A percentile compares a stretch with the other conserved stretches of the same genome.
Conservation (phyloP, 2,329 filamentous ascomycete species). For the Calonectria leucothoes region DNA sequence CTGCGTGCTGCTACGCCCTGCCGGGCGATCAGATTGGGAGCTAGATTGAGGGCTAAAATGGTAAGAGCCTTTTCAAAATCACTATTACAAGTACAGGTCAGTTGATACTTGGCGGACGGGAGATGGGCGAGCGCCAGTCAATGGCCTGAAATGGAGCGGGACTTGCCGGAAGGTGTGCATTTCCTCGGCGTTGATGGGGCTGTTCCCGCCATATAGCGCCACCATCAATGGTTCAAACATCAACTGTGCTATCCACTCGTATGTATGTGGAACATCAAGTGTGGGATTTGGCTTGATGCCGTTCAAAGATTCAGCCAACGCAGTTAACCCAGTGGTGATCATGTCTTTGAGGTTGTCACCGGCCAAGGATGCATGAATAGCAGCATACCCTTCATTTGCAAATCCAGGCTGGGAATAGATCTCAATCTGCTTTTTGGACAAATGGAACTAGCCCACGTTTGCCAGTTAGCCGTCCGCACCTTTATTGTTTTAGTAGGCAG, state of each 20-base stretch:
- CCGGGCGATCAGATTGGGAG: background rate
- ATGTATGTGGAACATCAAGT: conserved; percentile 46
- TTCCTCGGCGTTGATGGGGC: conserved; percentile 46
- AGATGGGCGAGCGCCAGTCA: too few relatives aligned
- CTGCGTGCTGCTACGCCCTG: conserved; percentile 4
- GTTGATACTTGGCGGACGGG: background rate
- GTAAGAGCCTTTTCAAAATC: conserved; percentile 12
- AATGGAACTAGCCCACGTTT: conserved; percentile 10
- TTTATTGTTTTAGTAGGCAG: background rate
- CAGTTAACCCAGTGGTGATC: background rate
- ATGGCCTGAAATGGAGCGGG: background rate
- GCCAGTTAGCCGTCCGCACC: background rate
- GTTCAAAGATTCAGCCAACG: conserved; percentile 10
- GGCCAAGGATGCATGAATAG: conserved; percentile 21
- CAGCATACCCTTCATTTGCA: conserved; percentile 4
- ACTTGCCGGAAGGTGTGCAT: conserved; percentile 51
- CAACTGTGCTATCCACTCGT: conserved; percentile 50
- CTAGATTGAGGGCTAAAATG: background rate
- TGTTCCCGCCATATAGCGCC: conserved; percentile 56
- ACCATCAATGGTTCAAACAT: conserved; percentile 52
- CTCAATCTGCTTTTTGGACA: conserved; percentile 1
- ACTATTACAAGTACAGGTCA: background rate
- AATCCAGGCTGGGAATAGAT: background rate
- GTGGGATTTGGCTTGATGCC: background rate
- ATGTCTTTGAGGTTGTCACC: conserved; percentile 28